Evolutionary conservation across 768 basidiomycete species (phyloP).

Genomic region (Tylopilus intermedius): DNA sequence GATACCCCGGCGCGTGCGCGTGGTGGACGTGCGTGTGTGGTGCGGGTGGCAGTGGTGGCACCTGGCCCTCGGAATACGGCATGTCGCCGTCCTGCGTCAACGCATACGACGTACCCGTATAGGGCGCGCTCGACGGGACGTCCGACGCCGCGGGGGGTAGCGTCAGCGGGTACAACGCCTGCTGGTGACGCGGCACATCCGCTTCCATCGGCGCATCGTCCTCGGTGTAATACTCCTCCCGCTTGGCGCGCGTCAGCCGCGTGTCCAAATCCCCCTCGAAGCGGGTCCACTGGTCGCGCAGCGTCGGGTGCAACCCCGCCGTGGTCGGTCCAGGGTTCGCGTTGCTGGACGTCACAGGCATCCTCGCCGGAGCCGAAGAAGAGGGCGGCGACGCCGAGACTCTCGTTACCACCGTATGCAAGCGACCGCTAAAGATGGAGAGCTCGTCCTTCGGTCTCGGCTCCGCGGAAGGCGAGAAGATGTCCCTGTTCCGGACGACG

Average conservation of each 20-base stretch:
- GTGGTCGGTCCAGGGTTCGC: too few species aligned
- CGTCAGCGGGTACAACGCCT: conserved; percentile 21
- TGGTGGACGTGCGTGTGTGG: too few species aligned
- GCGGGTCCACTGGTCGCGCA: conserved; percentile 50
- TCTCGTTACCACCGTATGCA: conserved; percentile 56
- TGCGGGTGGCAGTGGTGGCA: conserved; percentile 11
- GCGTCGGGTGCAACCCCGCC: conserved; percentile 41
- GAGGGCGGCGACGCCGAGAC: conserved; percentile 13
- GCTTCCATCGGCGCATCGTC: conserved; percentile 13
- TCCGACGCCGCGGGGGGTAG: conserved; percentile 15
- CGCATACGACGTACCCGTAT: conserved; percentile 7
- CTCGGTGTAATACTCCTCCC: conserved; percentile 24
- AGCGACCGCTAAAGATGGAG: conserved; percentile 72
- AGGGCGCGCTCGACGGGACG: neutral
- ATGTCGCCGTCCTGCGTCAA: neutral
- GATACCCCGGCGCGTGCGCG: neutral
- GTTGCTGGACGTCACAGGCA: neutral
- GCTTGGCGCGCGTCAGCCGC: conserved; percentile 40
- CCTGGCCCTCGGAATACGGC: neutral
- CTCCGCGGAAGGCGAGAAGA: conserved; percentile 48
- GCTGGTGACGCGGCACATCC: conserved; percentile 11
- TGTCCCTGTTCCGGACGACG: conserved; percentile 44
- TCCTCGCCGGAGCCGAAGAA: conserved; percentile 5
- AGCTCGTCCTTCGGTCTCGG: conserved; percentile 60
- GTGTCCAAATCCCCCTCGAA: conserved; percentile 52